Percentiles rank a stretch among this genome's conserved stretches.
Evolutionary conservation across 495 filamentous ascomycete species (phyloP).

Genomic region (Coniosporium apollinis): DNA sequence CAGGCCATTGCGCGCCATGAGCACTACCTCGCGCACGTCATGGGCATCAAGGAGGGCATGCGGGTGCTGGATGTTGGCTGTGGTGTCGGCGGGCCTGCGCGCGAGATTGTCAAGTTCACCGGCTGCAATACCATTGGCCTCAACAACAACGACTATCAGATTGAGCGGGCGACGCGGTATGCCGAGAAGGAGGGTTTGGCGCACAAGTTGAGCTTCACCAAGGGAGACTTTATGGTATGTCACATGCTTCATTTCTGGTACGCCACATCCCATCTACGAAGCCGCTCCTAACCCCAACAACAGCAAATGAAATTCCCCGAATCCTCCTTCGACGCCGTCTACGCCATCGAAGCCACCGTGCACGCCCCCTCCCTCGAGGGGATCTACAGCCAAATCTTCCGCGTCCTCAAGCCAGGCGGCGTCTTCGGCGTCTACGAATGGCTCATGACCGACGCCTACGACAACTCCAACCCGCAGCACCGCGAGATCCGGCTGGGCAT

Average conservation of each 20-base stretch:
- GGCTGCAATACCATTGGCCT: constrained; percentile 78
- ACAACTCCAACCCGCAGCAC: constrained; percentile 77
- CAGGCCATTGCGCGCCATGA: constrained; percentile 95
- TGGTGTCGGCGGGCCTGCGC: constrained; percentile 92
- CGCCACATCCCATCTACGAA: not conserved
- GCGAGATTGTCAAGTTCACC: constrained; percentile 92
- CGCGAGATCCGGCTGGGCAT: constrained; percentile 86
- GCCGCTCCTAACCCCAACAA: not conserved
- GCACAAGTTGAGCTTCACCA: constrained; percentile 71
- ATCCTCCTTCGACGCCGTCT: constrained; percentile 86
- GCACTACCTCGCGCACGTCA: constrained; percentile 88
- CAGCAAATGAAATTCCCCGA: constrained; percentile 93
- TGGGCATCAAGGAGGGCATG: constrained; percentile 73
- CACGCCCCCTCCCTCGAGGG: constrained; percentile 91
- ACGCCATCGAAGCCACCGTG: constrained; percentile 94
- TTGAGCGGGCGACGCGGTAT: constrained; percentile 80
- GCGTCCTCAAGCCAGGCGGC: constrained; percentile 90
- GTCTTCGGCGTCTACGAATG: constrained; percentile 97
- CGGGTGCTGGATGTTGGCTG: constrained; percentile 93
- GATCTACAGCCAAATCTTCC: constrained; percentile 87
- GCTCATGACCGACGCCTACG: constrained; percentile 95
- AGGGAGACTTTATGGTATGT: constrained; percentile 92
- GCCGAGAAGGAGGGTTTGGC: constrained; percentile 65
- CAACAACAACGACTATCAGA: constrained; percentile 99
- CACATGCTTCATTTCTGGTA: not conserved